phyloP scores from a whole-genome alignment of 371 early-diverging fungal species.

The Rhizomucor miehei region DNA sequence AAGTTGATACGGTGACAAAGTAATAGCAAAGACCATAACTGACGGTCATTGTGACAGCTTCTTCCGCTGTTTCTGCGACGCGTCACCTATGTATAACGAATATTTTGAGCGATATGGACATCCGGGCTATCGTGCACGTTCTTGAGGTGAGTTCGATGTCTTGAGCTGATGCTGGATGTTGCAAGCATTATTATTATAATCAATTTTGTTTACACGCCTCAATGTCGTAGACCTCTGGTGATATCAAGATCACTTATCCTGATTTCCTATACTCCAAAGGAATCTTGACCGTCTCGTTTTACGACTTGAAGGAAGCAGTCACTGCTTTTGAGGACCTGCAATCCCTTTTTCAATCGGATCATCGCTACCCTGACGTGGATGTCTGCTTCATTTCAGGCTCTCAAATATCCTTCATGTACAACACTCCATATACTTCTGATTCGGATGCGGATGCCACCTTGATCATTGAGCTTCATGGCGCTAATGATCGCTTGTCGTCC shows the following conservation, averaged over 20 bases:
- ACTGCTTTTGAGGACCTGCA: conserved; percentile 1
- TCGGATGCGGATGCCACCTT: neutral
- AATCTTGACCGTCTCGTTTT: conserved; percentile 5
- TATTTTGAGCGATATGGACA: neutral
- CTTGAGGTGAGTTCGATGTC: neutral
- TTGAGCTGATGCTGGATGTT: neutral
- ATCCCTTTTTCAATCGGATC: neutral
- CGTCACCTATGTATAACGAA: neutral
- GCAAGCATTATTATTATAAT: neutral
- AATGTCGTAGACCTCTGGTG: conserved; percentile 9
- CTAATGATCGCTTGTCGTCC: neutral
- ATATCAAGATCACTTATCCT: conserved; percentile 6
- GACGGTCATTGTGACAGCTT: no score
- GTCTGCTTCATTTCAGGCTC: conserved; percentile 2
- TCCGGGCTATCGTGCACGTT: neutral
- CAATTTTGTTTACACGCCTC: neutral
- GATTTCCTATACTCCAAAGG: conserved; percentile 1
- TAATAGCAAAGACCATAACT: no score
- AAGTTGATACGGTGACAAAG: no score
- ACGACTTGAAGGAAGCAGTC: conserved; percentile 6
- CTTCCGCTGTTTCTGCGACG: no score
- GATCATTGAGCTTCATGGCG: neutral
- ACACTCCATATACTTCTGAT: neutral
- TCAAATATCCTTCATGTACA: neutral
- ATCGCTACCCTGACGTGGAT: neutral